Base-by-base conservation (phyloP, 129 eudicot species). In the Apium graveolens region DNA sequence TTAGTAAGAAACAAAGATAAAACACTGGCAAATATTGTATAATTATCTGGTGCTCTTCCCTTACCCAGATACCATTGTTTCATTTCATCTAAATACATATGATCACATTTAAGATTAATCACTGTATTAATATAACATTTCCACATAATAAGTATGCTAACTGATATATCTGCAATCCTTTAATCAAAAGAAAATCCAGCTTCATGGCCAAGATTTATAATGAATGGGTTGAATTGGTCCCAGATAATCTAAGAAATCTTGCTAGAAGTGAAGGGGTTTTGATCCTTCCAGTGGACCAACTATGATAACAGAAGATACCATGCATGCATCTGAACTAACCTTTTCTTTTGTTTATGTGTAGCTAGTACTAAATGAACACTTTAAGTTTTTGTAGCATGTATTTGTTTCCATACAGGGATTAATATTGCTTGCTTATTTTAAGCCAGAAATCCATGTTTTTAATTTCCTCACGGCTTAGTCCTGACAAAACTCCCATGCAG, bases 401-500 rank as follows among this genome's bases (percentile, higher is more conserved):
- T 13, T 3, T 66, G 37, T 26, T 24, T 60, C 34, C 68, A 60
- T 60, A 26, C 68, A 60, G 32, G 37, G 5, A 66, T 32, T 32
- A 13, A 5, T n/a, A 29, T 26, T 66, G 72, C 72, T 66, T 13
- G 41, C 38, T 68, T 68, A 32, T 68, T 68, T 57, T 68, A 34
- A 31, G 73, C 32, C 73, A 31, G 24, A 68, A 10, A 68, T 31
- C 73, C 24, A 35, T 69, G 17, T 10, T 71, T 9, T 39, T 38
- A 21, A 11, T 41, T 1, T 38, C 26, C 35, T 73, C 16, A 39
- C n/a, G 17, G 12, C 44, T 41, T 21, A 73, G 9, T 43, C 76
- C 76, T 73, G 55, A 26, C 24, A 11, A 26, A 73, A 73, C 76
- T 73, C 46, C 76, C 76, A 73, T 39, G 76, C 76, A 41, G 76